Percentiles rank a stretch among this genome's conserved stretches.
phyloP scores from a whole-genome alignment of 352 stramenopile genomes.

The Phytophthora pistaciae region DNA sequence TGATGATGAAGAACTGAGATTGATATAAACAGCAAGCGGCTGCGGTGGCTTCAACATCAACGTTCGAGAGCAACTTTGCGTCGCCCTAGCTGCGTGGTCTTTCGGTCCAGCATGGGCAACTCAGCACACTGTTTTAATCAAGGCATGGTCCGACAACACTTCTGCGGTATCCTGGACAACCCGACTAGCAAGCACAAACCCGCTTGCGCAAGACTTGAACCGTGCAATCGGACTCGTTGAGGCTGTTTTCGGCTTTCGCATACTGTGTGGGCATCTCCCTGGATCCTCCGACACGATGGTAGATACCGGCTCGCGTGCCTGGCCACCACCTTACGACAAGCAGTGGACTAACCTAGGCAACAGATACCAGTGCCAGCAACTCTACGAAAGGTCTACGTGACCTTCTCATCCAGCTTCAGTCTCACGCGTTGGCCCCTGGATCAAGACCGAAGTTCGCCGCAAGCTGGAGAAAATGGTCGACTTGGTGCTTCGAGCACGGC shows the following conservation, averaged over 20 bases:
- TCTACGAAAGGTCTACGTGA: conserved; percentile 14
- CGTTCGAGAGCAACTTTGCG: not conserved
- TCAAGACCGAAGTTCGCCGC: conserved; percentile 6
- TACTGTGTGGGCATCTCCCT: conserved; percentile 1
- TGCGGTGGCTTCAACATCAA: conserved; percentile 5
- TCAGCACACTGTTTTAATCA: not conserved
- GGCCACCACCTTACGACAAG: not conserved
- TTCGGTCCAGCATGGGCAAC: not conserved
- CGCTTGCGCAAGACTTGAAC: not conserved
- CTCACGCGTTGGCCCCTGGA: conserved; percentile 1
- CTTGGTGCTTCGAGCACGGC: not conserved
- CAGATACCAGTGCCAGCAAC: conserved; percentile 3
- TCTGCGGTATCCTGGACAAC: conserved; percentile 7
- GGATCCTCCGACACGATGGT: not conserved
- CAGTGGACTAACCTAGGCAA: conserved; percentile 23
- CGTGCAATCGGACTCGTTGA: conserved; percentile 17
- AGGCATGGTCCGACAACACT: conserved; percentile 15
- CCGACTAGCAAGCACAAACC: conserved; percentile 2
- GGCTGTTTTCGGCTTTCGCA: conserved; percentile 4
- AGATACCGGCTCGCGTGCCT: conserved; percentile 8
- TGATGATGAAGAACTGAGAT: not conserved
- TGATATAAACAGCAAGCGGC: not conserved
- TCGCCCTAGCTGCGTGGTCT: not conserved
- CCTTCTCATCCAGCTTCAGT: conserved; percentile 12
- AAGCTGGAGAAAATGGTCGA: conserved; percentile 7